These are phyloP conservation scores for Chlamydomonas sphaeroides DNA, from an alignment of 139 green algal genomes.

Conservation along the genomic window DNA sequence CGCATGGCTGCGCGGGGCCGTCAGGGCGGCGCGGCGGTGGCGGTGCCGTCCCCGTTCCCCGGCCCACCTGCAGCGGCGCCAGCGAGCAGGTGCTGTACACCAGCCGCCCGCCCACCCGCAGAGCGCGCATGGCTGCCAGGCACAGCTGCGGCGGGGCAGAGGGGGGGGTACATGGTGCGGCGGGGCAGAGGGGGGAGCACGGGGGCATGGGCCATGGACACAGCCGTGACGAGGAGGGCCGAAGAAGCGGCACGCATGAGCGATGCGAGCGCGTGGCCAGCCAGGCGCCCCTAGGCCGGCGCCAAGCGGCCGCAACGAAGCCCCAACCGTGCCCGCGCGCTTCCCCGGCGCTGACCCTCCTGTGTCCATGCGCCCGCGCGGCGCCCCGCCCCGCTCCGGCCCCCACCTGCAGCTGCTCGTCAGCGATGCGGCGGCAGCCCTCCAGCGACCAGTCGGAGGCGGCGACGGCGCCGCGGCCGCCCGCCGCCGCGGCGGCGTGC, in stretches of 20 bases:
- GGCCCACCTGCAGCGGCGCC: background rate
- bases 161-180: background rate
- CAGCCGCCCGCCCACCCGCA: constrained; percentile 66
- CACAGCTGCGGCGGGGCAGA: constrained; percentile 13
- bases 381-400: too few species aligned
- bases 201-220: background rate
- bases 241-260: too few species aligned
- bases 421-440: constrained; percentile 58
- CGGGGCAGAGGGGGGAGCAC: background rate
- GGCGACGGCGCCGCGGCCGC: background rate
- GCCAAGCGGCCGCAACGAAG: too few species aligned
- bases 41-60: too few species aligned
- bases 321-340: too few species aligned
- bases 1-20: too few species aligned
- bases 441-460: constrained; percentile 56
- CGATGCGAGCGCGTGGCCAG: too few species aligned
- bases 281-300: too few species aligned
- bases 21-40: too few species aligned
- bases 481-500: background rate
- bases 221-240: too few species aligned
- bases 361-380: too few species aligned
- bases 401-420: constrained; percentile 62
- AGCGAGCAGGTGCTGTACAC: constrained; percentile 81
- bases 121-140: constrained; percentile 45
- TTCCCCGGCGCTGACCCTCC: too few species aligned